phyloP scores from a whole-genome alignment of 257 asterid species.

The Paulownia fortunei region DNA sequence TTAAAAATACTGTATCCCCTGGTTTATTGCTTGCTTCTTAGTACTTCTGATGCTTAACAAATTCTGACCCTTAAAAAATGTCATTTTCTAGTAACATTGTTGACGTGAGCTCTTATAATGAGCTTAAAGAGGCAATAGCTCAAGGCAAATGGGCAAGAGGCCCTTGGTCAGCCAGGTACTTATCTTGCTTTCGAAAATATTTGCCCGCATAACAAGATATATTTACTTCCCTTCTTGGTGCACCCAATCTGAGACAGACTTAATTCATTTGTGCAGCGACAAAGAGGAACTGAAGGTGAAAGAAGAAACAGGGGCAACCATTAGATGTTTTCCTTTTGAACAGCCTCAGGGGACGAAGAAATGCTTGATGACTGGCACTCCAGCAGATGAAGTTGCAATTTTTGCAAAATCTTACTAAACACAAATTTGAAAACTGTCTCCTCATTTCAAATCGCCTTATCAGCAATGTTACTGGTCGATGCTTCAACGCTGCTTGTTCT shows the following conservation, averaged over 20 bases:
- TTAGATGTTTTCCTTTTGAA: conserved; percentile 93
- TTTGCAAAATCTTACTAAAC: conserved; percentile 89
- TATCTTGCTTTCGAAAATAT: not conserved
- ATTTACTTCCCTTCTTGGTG: not conserved
- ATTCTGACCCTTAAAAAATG: conserved; percentile 30
- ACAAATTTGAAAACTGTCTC: not conserved
- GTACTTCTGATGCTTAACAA: conserved; percentile 21
- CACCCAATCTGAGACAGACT: not conserved
- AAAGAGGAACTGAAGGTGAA: conserved; percentile 81
- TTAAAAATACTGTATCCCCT: not conserved
- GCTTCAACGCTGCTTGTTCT: conserved; percentile 5
- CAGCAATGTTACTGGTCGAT: not conserved
- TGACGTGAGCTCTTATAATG: conserved; percentile 82
- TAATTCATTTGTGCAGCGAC: conserved; percentile 53
- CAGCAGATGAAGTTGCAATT: conserved; percentile 92
- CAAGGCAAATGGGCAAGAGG: conserved; percentile 99
- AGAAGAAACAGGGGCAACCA: conserved; percentile 97
- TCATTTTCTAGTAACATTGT: conserved; percentile 73
- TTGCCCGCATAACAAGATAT: not conserved
- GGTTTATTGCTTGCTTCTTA: not conserved
- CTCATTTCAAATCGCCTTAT: not conserved
- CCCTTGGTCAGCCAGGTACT: conserved; percentile 98
- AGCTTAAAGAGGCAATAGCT: conserved; percentile 91
- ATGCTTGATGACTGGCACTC: conserved; percentile 88
- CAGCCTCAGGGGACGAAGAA: conserved; percentile 77